These are phyloP conservation scores for Lachnellula subtilissima DNA, from an alignment of 2,329 filamentous ascomycete species.

Conservation along the genomic window DNA sequence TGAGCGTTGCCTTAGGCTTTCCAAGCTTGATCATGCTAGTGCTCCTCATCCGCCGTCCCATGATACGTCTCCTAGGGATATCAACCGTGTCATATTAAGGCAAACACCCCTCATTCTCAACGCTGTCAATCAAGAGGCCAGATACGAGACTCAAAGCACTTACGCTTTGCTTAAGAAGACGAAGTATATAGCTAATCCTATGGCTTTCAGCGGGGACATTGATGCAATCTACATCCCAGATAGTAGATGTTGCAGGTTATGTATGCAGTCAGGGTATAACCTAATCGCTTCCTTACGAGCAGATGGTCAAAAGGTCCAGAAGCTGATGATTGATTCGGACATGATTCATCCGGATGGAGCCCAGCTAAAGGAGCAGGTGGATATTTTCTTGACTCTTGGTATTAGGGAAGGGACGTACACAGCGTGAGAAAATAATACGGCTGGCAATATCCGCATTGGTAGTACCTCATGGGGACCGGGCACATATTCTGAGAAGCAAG, in stretches of 20 bases:
- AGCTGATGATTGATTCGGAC: not conserved
- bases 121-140: not conserved
- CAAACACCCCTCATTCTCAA: not conserved
- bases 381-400: not conserved
- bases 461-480: not conserved
- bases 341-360: not conserved
- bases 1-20: too few relatives aligned
- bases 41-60: too few relatives aligned
- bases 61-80: too few relatives aligned
- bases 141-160: not conserved
- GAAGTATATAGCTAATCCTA: not conserved
- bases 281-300: not conserved
- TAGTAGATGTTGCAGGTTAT: not conserved
- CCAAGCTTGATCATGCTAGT: too few relatives aligned
- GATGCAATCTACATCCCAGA: not conserved
- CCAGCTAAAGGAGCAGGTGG: not conserved
- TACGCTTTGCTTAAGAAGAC: not conserved
- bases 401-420: not conserved
- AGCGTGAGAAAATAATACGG: not conserved
- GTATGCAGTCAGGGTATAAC: not conserved
- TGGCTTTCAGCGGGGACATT: not conserved
- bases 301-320: not conserved
- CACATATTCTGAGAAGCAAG: not conserved
- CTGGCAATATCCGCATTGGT: not conserved
- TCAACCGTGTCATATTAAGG: not conserved